Evolutionary conservation across 805 yeast species (phyloP).

Genomic region (Lachancea nothofagi): DNA sequence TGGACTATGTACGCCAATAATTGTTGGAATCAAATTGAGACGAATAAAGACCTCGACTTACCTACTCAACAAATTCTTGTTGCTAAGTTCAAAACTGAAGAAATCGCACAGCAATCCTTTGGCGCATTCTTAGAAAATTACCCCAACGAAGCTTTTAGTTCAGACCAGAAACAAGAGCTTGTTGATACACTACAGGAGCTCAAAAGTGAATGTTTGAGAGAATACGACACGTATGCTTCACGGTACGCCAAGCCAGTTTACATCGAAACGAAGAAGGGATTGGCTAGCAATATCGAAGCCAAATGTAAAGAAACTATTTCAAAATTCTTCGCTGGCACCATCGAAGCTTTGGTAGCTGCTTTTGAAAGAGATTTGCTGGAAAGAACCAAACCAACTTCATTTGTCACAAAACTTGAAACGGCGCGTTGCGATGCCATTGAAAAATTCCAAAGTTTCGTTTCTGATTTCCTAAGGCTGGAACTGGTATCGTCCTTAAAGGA

Average conservation of each 20-base stretch:
- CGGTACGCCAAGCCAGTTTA: conserved; percentile 68
- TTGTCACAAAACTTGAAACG: conserved; percentile 30
- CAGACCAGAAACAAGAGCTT: conserved; percentile 28
- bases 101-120: conserved; percentile 57
- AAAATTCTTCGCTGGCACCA: conserved; percentile 36
- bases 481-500: conserved; percentile 26
- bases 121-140: conserved; percentile 39
- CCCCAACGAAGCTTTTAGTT: conserved; percentile 26
- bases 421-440: conserved; percentile 27
- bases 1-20: conserved; percentile 89
- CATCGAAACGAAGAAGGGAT: conserved; percentile 48
- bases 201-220: conserved; percentile 41
- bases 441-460: conserved; percentile 14
- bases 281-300: conserved; percentile 45
- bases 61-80: conserved; percentile 96
- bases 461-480: conserved; percentile 17
- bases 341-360: conserved; percentile 30
- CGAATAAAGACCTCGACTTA: conserved; percentile 87
- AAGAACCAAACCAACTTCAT: conserved; percentile 30
- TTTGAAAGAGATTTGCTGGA: conserved; percentile 28
- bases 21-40: conserved; percentile 92
- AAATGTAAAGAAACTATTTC: conserved; percentile 42
- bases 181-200: conserved; percentile 42
- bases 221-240: conserved; percentile 68
- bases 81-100: conserved; percentile 92